phyloP scores from a whole-genome alignment of 257 asterid species.

The Solanum medicagineum region DNA sequence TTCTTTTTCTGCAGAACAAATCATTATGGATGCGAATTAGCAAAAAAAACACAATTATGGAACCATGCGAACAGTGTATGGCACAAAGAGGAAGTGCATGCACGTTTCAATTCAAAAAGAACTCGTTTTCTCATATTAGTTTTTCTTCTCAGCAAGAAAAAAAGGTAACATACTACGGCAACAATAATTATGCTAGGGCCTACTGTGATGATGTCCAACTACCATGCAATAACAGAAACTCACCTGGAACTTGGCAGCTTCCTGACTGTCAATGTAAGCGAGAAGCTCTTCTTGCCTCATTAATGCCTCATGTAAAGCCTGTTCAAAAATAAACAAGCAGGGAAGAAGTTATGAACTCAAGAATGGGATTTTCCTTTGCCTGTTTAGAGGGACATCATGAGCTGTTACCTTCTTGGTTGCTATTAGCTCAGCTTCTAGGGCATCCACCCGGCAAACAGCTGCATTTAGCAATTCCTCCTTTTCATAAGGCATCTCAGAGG shows the following conservation, averaged over 20 bases:
- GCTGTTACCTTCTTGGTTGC: constrained; percentile 82
- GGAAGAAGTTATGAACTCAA: neutral
- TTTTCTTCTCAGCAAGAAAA: neutral
- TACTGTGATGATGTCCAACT: neutral
- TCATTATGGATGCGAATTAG: neutral
- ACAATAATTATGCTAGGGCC: neutral
- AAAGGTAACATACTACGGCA: neutral
- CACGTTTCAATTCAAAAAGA: neutral
- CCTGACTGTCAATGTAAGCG: constrained; percentile 82
- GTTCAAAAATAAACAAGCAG: constrained; percentile 7
- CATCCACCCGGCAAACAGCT: constrained; percentile 97
- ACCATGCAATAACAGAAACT: constrained; percentile 5
- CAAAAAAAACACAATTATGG: neutral
- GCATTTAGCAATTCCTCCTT: constrained; percentile 89
- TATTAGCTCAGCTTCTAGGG: constrained; percentile 90
- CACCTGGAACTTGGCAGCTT: constrained; percentile 67
- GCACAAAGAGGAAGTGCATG: neutral
- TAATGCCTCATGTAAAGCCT: constrained; percentile 90
- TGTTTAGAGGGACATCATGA: neutral
- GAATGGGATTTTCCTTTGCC: neutral
- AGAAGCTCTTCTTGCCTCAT: constrained; percentile 97
- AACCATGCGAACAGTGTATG: neutral
- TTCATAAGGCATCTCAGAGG: constrained; percentile 89
- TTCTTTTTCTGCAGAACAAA: constrained; percentile 50
- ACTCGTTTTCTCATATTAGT: neutral